Percentiles rank a stretch among this genome's conserved stretches.
These are phyloP conservation scores for Circinella umbellata DNA, from an alignment of 371 early-diverging fungal genomes.

Conservation along the genomic window DNA sequence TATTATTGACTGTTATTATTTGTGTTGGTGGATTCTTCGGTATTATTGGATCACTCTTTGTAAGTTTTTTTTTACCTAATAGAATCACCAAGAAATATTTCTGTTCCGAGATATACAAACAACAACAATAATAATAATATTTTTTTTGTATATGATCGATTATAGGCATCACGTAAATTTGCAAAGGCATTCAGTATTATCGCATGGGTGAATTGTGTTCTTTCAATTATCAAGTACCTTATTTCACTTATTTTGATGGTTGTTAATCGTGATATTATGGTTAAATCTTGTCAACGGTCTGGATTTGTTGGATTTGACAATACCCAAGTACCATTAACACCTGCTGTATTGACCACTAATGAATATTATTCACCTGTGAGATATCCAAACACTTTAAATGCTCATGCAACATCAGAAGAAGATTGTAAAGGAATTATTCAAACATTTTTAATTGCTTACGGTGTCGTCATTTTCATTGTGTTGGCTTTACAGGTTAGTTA, in stretches of 20 bases:
- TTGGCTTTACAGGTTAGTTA: constrained; percentile 41
- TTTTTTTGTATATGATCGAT: no score
- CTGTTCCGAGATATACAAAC: no score
- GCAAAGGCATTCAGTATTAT: constrained; percentile 49
- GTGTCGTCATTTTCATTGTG: constrained; percentile 40
- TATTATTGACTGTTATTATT: constrained; percentile 43
- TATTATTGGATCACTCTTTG: constrained; percentile 50
- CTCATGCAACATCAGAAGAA: constrained; percentile 32
- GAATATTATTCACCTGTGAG: constrained; percentile 49
- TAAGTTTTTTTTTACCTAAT: constrained; percentile 21
- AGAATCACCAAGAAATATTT: not conserved
- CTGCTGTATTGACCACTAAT: constrained; percentile 31
- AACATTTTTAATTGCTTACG: constrained; percentile 38
- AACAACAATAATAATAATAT: no score
- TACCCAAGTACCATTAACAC: constrained; percentile 33
- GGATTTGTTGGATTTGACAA: constrained; percentile 49
- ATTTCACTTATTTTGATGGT: constrained; percentile 46
- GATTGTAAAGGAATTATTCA: constrained; percentile 38
- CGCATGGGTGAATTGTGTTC: constrained; percentile 44
- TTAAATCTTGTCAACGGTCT: constrained; percentile 47
- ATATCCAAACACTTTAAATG: constrained; percentile 46
- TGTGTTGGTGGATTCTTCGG: constrained; percentile 49
- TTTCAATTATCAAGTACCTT: constrained; percentile 47
- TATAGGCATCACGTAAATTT: constrained; percentile 47
- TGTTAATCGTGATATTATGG: constrained; percentile 32